phyloP scores from a whole-genome alignment of 129 eudicot genomes.

The Erigeron canadensis region DNA sequence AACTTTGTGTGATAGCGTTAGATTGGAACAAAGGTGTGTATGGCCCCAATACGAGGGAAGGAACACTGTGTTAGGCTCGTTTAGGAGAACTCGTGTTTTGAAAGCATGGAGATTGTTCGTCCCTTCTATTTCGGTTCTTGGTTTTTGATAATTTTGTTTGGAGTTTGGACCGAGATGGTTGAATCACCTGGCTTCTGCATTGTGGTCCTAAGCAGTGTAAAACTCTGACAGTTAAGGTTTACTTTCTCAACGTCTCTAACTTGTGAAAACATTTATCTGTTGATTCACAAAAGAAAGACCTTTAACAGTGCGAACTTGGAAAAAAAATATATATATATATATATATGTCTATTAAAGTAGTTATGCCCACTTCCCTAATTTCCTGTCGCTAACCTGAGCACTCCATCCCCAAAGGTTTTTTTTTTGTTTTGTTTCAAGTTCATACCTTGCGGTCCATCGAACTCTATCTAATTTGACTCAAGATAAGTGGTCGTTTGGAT shows the following conservation, averaged over 20 bases:
- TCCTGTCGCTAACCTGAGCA: conserved; percentile 20
- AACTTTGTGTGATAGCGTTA: conserved; percentile 7
- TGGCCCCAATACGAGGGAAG: neutral
- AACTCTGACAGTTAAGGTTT: neutral
- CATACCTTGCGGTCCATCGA: conserved; percentile 25
- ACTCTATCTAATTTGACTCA: conserved; percentile 22
- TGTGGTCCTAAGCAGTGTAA: neutral
- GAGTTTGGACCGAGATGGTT: neutral
- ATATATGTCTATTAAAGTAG: neutral
- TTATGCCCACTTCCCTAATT: neutral
- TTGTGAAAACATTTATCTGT: neutral
- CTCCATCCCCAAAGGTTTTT: neutral
- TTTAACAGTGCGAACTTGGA: neutral
- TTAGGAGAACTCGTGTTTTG: neutral
- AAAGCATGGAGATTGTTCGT: neutral
- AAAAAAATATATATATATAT: too few species aligned
- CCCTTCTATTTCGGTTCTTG: too few species aligned
- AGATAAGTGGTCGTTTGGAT: conserved; percentile 11
- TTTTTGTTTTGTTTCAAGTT: conserved; percentile 4
- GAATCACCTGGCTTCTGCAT: conserved; percentile 1
- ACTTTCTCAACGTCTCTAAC: neutral
- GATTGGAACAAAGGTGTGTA: neutral
- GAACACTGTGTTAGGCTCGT: neutral
- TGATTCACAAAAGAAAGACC: conserved; percentile 4
- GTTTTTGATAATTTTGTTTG: conserved; percentile 3